These are phyloP conservation scores for Leccinum uliginosum DNA, from an alignment of 768 basidiomycete species.

Conservation along the genomic window DNA sequence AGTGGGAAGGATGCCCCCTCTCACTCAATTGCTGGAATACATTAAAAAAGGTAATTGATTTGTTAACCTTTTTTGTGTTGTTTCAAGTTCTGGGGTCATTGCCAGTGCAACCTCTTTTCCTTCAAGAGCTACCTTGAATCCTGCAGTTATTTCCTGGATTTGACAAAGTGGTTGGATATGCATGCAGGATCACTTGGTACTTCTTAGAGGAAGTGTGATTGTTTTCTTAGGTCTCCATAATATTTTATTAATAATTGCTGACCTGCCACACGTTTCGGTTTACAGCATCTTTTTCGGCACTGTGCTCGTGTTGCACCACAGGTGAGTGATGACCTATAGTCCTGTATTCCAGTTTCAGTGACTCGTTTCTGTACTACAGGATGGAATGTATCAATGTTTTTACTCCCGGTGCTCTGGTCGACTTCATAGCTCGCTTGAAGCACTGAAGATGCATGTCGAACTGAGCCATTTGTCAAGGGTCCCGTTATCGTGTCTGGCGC, in stretches of 20 bases:
- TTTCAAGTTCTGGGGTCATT: conserved; percentile 4
- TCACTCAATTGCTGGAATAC: conserved; percentile 27
- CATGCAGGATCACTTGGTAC: conserved; percentile 21
- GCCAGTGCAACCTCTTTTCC: background rate
- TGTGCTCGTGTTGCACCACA: conserved; percentile 17
- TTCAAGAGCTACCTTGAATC: conserved; percentile 2
- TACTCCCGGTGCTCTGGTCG: conserved; percentile 28
- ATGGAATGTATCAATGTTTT: conserved; percentile 23
- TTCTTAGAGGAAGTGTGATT: conserved; percentile 9
- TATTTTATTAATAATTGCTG: conserved; percentile 5
- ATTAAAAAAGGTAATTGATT: conserved; percentile 27
- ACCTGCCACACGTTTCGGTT: background rate
- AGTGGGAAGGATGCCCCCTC: conserved; percentile 26
- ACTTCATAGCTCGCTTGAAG: conserved; percentile 14
- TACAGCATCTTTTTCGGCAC: conserved; percentile 26
- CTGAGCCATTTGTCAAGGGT: conserved; percentile 30
- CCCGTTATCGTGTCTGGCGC: conserved; percentile 22
- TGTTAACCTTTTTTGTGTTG: conserved; percentile 1
- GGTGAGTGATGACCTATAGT: conserved; percentile 1
- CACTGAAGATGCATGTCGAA: conserved; percentile 25
- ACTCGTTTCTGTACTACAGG: conserved; percentile 7
- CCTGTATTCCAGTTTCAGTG: background rate
- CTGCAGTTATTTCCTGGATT: conserved; percentile 15
- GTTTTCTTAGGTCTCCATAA: background rate
- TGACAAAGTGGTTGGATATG: conserved; percentile 5